Base-by-base conservation (phyloP, 73 alveolate genomes). In the Uronychia setigera region DNA sequence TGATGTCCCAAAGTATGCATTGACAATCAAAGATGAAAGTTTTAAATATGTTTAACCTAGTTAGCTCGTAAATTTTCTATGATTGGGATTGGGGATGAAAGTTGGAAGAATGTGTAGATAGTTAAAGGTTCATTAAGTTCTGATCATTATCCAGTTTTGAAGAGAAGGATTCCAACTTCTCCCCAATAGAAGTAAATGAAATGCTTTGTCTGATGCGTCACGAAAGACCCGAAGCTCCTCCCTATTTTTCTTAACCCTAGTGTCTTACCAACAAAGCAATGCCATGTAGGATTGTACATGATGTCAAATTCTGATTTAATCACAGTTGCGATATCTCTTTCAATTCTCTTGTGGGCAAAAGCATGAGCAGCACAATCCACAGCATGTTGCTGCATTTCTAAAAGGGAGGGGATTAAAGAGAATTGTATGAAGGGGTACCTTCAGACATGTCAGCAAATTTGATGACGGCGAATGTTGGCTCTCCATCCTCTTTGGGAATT, bases 161-260 rank as follows among this genome's bases (percentile, higher is more conserved):
- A 93, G 77, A 93, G 89, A 19, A 93, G 88, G 34, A 93, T 95
- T 59, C 96, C 97, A 30, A 93, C 93, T 82, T 93, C 96, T n/a
- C 97, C 97, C 80, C 93, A 86, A 81, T 93, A 93, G 83, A 95
- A 95, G 91, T 93, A 95, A 29, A 95, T 88, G 82, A 95, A 93
- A 85, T 93, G 90, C 78, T 94, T 93, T 30, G 97, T 93, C 78
- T 82, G 85, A 77, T 92, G 96, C 46, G 98, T 92, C 28, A 91
- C 96, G 60, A 85, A 92, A 25, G 95, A 91, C 34, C 96, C 96
- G 80, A 93, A 92, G 29, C 87, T 81, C 60, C 94, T 82, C 19
- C 67, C 67, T 46, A 19, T 5, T 5, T 11, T 46, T 46, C 5
- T 11, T 46, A 5, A 19, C 67, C 67, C 67, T n/a, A n/a, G n/a